These are phyloP conservation scores for Apiospora arundinis DNA, from an alignment of 2,329 filamentous ascomycete genomes.

Conservation along the genomic window DNA sequence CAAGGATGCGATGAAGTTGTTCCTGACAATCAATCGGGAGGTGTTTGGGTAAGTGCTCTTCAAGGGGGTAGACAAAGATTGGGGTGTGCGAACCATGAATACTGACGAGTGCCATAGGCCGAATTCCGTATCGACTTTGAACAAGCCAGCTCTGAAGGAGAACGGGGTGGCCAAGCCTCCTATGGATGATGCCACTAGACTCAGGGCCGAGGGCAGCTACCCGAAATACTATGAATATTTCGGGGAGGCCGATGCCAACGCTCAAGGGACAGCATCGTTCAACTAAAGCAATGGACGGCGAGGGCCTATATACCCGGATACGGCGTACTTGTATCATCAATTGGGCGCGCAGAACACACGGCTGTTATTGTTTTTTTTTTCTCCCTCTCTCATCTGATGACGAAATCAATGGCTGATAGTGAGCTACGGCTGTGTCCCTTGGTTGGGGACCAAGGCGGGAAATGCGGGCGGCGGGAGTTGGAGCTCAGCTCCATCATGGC, in stretches of 20 bases:
- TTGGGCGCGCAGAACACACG: not conserved
- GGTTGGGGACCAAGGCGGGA: not conserved
- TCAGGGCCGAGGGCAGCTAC: constrained; percentile 58
- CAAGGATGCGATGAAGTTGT: constrained; percentile 85
- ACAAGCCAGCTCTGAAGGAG: constrained; percentile 50
- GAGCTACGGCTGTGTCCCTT: not conserved
- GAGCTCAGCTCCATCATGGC: not conserved
- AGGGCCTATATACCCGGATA: not conserved
- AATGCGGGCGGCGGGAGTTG: not conserved
- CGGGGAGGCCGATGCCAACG: constrained; percentile 51
- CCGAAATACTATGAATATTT: constrained; percentile 61
- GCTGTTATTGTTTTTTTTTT: not conserved
- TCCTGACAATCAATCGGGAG: constrained; percentile 81
- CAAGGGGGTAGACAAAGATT: constrained; percentile 19
- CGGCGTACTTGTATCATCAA: not conserved
- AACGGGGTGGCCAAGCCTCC: constrained; percentile 50
- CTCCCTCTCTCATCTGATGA: not conserved
- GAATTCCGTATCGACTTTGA: constrained; percentile 50
- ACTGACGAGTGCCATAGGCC: constrained; percentile 44
- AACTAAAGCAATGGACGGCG: constrained; percentile 42
- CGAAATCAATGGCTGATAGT: not conserved
- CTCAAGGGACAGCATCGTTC: constrained; percentile 59
- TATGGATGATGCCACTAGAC: constrained; percentile 57
- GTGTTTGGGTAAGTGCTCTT: constrained; percentile 75
- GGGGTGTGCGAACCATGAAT: constrained; percentile 20